Base-by-base conservation (phyloP, 768 basidiomycete genomes). In the Collybiopsis confluens region DNA sequence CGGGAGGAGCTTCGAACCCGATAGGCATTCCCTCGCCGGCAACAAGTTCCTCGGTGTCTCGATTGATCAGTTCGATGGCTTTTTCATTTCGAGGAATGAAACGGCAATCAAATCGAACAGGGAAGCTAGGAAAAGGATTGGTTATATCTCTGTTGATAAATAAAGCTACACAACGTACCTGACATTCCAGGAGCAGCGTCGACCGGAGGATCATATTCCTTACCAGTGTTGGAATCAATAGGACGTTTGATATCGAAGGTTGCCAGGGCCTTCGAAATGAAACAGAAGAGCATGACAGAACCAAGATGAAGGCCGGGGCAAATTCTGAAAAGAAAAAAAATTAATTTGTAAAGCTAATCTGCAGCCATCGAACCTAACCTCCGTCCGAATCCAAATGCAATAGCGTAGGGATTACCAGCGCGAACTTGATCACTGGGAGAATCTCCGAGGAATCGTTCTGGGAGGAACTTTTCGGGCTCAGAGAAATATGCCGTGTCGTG, bases 401-500 rank as follows among this genome's bases (percentile, higher is more conserved):
- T n/a, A 28, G 45, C 45, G 20, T 46, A 46, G 9, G 45, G 45
- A 30, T 46, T 46, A 4, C 45, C 45, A 18, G 45, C 26, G n/a
- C 45, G 45, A 33, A 46, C 45, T 10, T 35, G 45, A 46, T 46
- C 45, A 33, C 27, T 28, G 18, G 45, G 45, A 35, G 30, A 46
- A 15, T 46, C 45, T 4, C 45, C 45, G 27, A 50, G 38, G 36
- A 50, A 50, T 16, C 48, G 11, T 28, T 50, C 48, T 11, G 48
- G 48, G 1, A 38, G 21, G 48, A 50, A 50, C 6, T 37, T 41
- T 4, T 50, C 48, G 1, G 48, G 48, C 15, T 50, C 48, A 50
- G 48, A 41, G 35, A 50, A 50, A 27, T 50, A 41, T 18, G 35
- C 18, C 11, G 48, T n/a, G 18, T 53, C 52, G 18, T 45, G 55